phyloP scores from a whole-genome alignment of 305 asterid genomes.

The Solanum hybrid region DNA sequence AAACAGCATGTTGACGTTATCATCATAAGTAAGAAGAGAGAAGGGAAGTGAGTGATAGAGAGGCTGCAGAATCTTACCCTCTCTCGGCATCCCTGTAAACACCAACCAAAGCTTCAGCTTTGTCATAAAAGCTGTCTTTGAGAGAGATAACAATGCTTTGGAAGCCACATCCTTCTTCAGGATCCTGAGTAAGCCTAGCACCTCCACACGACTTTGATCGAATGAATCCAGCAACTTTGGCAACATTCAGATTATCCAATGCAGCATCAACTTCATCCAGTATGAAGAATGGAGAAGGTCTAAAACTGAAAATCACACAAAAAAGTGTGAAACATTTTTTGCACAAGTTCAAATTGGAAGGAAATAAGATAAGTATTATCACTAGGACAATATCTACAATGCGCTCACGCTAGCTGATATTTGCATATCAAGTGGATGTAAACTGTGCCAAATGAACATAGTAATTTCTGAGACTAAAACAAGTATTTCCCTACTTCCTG shows the following conservation, averaged over 20 bases:
- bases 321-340: background rate
- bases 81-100: slow-evolving; percentile 82
- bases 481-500: background rate
- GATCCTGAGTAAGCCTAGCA: slow-evolving; percentile 37
- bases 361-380: background rate
- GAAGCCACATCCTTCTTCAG: slow-evolving; percentile 64
- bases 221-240: slow-evolving; percentile 95
- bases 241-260: slow-evolving; percentile 85
- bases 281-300: slow-evolving; percentile 95
- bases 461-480: background rate
- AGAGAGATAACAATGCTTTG: slow-evolving; percentile 99
- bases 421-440: background rate
- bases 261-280: slow-evolving; percentile 99
- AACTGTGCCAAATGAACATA: background rate
- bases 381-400: background rate
- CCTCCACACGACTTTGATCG: slow-evolving; percentile 88
- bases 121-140: slow-evolving; percentile 90
- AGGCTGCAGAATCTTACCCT: slow-evolving; percentile 39
- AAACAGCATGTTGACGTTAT: background rate
- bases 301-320: slow-evolving; percentile 53
- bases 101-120: slow-evolving; percentile 98
- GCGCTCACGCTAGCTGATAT: background rate
- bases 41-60: background rate
- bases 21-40: background rate
- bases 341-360: background rate